Conservation (phyloP, 2,329 filamentous ascomycete species). For the Bipolaris sorokiniana region DNA sequence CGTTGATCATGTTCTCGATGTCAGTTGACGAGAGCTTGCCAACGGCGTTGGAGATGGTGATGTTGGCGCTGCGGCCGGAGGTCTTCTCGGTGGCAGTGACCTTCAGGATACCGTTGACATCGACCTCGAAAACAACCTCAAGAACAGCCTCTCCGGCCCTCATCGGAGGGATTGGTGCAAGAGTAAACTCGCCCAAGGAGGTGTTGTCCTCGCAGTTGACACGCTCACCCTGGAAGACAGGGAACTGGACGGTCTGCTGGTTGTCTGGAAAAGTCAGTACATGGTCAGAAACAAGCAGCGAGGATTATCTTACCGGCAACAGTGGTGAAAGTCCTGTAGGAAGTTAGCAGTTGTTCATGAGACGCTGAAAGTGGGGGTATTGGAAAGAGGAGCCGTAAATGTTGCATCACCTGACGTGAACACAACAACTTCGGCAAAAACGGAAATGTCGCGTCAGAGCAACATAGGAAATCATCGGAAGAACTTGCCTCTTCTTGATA, state of each 20-base stretch:
- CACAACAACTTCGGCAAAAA: too few species aligned
- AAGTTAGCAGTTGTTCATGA: too few species aligned
- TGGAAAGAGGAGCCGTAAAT: too few species aligned
- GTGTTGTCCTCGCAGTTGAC: constrained; percentile 99
- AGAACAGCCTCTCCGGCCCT: constrained; percentile 94
- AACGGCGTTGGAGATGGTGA: constrained; percentile 99
- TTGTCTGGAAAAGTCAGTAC: neutral
- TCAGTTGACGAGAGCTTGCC: constrained; percentile 94
- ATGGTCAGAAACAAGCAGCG: too few species aligned
- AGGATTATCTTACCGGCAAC: constrained; percentile 57
- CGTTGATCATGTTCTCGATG: constrained; percentile 97
- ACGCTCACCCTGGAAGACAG: constrained; percentile 94
- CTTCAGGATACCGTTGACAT: constrained; percentile 99
- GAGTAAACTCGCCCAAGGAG: constrained; percentile 94
- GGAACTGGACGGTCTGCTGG: constrained; percentile 74
- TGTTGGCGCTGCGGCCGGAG: constrained; percentile 96
- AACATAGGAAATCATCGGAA: too few species aligned
- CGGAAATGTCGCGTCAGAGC: too few species aligned
- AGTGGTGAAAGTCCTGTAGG: constrained; percentile 76
- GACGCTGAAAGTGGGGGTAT: too few species aligned
- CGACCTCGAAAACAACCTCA: constrained; percentile 98
- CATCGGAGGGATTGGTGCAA: constrained; percentile 86
- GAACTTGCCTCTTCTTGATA: constrained; percentile 69
- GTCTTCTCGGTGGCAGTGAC: constrained; percentile 99
- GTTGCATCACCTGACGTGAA: too few species aligned